A percentile compares a stretch with the other conserved stretches of the same genome.
These are phyloP conservation scores for Hanseniaspora sp. DNA, from an alignment of 1,139 yeast species.

Conservation along the genomic window DNA sequence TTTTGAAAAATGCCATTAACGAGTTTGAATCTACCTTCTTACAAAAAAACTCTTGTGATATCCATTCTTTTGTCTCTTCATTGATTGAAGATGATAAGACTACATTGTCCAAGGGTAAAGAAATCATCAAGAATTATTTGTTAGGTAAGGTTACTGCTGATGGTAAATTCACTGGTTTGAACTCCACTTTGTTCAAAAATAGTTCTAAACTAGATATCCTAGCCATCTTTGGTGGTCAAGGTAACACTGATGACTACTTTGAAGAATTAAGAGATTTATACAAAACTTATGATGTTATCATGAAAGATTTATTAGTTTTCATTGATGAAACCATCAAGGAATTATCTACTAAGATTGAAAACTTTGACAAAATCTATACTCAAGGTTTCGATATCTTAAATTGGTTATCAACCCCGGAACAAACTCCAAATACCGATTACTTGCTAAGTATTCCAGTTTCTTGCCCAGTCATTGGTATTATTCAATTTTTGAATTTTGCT, in stretches of 20 bases:
- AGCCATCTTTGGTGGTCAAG: constrained; percentile 97
- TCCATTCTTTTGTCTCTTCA: constrained; percentile 76
- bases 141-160: constrained; percentile 40
- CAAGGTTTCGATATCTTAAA: constrained; percentile 81
- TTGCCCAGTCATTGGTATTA: constrained; percentile 90
- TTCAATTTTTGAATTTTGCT: constrained; percentile 88
- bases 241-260: constrained; percentile 93
- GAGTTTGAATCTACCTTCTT: constrained; percentile 80
- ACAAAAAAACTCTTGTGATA: constrained; percentile 47
- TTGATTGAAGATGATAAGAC: constrained; percentile 48
- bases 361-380: constrained; percentile 78
- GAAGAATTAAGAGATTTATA: constrained; percentile 87
- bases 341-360: constrained; percentile 61
- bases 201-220: constrained; percentile 44
- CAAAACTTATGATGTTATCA: constrained; percentile 61
- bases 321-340: constrained; percentile 58
- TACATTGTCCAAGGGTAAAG: constrained; percentile 57
- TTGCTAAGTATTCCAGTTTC: constrained; percentile 84
- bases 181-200: constrained; percentile 47
- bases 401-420: constrained; percentile 78
- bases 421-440: constrained; percentile 84
- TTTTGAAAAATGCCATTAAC: constrained; percentile 24
- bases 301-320: constrained; percentile 57
- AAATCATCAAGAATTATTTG: constrained; percentile 62
- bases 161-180: constrained; percentile 40